Evolutionary conservation across 192 early-diverging fungal genomes (phyloP), one percentile per base, ranked within the genome.

Genomic region (Phycomyces blakesleeanus): DNA sequence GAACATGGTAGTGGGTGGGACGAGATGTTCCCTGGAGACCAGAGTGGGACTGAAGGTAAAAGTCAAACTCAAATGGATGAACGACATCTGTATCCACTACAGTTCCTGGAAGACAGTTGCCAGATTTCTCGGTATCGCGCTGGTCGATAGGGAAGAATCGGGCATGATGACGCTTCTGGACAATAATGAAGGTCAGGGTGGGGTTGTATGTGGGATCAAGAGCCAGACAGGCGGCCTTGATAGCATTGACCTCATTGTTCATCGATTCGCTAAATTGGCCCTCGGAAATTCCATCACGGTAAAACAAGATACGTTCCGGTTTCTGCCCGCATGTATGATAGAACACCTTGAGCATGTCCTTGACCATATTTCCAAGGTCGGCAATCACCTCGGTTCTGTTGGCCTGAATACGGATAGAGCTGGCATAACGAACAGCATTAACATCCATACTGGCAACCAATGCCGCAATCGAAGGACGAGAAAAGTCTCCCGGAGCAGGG

Each of bases 1-100:
- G 69, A 14, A 96, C 92, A 52, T 87, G 86, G 84, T 98, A 98
- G 72, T 91, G 91, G 1, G 89, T 89, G 0, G 96, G 94, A 22
- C 94, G 86, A 22, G 93, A 94, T 3, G 94, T 96, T 47, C 96
- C 96, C 68, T 94, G 92, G 12, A 96, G 81, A 47, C 94, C 92
- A 0, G 89, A 85, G 59, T 98, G 96, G 15, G 93, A 89, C 65
- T 90, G 91, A 9, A 98, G 76, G 57, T 90, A 92, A 66, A 98
- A 98, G 64, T 98, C 92, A 63, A 87, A 90, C 40, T 92, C 85
- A 29, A 77, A 78, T 1, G 93, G 93, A 74, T 95, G 91, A 1
- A 83, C 84, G 60, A 95, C 74, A 0, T 61, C 73, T 22, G 77
- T 75, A 59, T 91, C 91, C 29, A 95, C 70, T 0, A 94, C 84